Conservation (phyloP, 768 basidiomycete species). For the Tulasnella sp. region DNA sequence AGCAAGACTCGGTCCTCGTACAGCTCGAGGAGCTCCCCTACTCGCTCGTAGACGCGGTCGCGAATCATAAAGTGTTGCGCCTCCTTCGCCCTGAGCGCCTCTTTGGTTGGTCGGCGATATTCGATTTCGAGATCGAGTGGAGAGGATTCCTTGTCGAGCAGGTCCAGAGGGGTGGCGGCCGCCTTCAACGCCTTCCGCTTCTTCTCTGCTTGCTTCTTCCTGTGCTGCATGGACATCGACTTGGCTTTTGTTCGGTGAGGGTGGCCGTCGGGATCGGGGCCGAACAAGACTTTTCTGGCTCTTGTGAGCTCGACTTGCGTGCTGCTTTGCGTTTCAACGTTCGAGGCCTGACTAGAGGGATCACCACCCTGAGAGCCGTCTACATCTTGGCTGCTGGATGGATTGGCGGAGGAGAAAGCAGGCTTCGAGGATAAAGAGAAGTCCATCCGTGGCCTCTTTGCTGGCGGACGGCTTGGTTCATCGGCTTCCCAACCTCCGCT, state of each 20-base stretch:
- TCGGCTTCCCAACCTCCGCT: neutral
- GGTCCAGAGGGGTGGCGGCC: neutral
- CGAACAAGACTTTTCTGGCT: neutral
- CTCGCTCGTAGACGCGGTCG: constrained; percentile 6
- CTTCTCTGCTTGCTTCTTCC: constrained; percentile 9
- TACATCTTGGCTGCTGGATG: neutral
- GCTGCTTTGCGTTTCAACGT: neutral
- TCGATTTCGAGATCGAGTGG: neutral
- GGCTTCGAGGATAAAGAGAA: neutral
- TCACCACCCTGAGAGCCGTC: neutral
- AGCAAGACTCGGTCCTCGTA: constrained; percentile 5
- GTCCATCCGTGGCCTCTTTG: neutral
- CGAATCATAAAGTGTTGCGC: neutral
- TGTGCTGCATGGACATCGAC: constrained; percentile 1
- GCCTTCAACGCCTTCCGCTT: neutral
- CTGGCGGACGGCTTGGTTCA: neutral
- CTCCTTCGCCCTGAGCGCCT: neutral
- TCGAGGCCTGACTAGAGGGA: neutral
- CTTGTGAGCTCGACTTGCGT: neutral
- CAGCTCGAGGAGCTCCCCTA: neutral
- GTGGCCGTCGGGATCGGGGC: neutral
- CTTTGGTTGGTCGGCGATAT: neutral
- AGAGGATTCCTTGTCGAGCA: neutral
- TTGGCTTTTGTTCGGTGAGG: neutral
- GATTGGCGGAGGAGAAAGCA: neutral